A percentile compares a stretch with the other conserved stretches of the same genome.
phyloP scores from a whole-genome alignment of 768 basidiomycete genomes.

The Mycena indigotica region DNA sequence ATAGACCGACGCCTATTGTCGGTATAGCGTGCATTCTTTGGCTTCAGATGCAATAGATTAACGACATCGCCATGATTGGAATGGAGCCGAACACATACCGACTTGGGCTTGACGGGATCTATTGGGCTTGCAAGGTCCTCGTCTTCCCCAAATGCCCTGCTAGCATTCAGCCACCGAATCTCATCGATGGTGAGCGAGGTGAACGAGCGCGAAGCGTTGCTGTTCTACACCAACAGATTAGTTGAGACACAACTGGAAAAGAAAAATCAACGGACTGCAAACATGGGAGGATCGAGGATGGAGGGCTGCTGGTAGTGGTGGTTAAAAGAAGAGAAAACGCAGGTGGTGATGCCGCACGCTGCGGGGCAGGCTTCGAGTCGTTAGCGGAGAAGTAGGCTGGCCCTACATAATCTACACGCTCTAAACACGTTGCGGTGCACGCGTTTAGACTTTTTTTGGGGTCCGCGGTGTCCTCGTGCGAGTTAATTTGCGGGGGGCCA shows the following conservation, averaged over 20 bases:
- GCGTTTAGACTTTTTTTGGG: conserved; percentile 15
- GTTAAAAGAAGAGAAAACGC: conserved; percentile 16
- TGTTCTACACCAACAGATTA: conserved; percentile 21
- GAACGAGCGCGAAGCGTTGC: conserved; percentile 35
- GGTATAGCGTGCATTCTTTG: conserved; percentile 16
- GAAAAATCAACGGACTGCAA: conserved; percentile 16
- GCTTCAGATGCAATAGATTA: conserved; percentile 13
- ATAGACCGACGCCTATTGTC: conserved; percentile 22
- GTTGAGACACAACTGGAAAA: too few species aligned
- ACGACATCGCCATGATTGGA: not conserved
- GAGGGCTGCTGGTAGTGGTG: conserved; percentile 13
- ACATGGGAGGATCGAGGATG: conserved; percentile 19
- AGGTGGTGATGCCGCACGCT: conserved; percentile 20
- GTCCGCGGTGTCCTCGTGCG: conserved; percentile 46
- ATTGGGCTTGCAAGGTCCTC: conserved; percentile 15
- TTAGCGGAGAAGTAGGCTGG: conserved; percentile 19
- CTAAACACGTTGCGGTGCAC: conserved; percentile 20
- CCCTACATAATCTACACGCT: conserved; percentile 42
- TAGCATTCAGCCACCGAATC: conserved; percentile 52
- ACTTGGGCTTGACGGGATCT: conserved; percentile 15
- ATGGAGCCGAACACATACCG: conserved; percentile 1
- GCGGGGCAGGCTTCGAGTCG: conserved; percentile 18
- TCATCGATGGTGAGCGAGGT: conserved; percentile 46
- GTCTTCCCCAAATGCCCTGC: conserved; percentile 23
- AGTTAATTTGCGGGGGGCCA: conserved; percentile 31